A percentile compares a stretch with the other conserved stretches of the same genome.
These are phyloP conservation scores for Fusarium sp. DNA, from an alignment of 2,329 filamentous ascomycete species.

Conservation along the genomic window DNA sequence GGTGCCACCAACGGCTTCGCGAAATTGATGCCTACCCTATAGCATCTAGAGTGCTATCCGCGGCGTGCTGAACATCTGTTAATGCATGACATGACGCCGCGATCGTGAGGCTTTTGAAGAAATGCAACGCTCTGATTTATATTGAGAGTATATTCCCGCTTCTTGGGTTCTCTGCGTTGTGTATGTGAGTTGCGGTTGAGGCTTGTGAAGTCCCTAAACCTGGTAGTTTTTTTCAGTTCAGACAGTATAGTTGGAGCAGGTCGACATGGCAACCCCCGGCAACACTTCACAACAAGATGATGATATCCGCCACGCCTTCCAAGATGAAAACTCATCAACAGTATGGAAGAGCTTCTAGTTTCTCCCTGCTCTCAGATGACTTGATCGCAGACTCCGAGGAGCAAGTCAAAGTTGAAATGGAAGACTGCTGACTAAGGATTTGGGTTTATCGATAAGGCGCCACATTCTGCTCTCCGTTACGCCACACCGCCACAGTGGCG, in stretches of 20 bases:
- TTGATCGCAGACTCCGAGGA: background rate
- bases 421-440: background rate
- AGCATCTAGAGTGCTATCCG: background rate
- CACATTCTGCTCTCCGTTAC: background rate
- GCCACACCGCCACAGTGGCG: background rate
- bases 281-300: background rate
- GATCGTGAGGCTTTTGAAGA: background rate
- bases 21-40: background rate
- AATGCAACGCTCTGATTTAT: background rate
- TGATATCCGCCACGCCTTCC: background rate
- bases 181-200: no score
- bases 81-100: background rate
- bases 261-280: background rate
- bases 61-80: background rate
- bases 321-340: background rate
- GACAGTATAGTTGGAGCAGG: no score
- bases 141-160: background rate
- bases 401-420: background rate
- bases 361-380: background rate
- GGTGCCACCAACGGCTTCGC: background rate
- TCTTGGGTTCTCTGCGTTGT: background rate
- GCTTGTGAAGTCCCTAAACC: no score
- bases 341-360: background rate
- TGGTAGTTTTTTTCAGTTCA: no score
- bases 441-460: background rate